Evolutionary conservation across 2,329 filamentous ascomycete genomes (phyloP).

Genomic region (Colletotrichum sp.): DNA sequence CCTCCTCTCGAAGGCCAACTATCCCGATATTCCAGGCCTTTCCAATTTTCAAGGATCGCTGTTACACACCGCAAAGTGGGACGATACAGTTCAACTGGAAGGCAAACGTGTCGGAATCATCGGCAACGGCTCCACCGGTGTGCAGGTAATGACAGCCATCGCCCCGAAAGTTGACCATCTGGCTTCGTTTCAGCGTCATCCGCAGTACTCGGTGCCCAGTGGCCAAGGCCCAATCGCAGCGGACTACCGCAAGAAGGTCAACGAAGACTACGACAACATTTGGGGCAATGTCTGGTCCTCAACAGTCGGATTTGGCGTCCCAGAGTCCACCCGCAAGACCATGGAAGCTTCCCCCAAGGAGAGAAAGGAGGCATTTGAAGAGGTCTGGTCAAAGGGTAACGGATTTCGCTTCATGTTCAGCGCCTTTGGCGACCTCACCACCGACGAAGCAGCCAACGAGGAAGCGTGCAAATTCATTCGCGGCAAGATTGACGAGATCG

Average conservation of each 20-base stretch:
- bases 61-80: not conserved
- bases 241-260: not conserved
- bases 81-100: not conserved
- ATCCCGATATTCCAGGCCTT: not conserved
- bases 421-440: not conserved
- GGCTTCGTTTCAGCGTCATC: not conserved
- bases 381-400: not conserved
- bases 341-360: not conserved
- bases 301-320: not conserved
- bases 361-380: not conserved
- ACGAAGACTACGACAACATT: not conserved
- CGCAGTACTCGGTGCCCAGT: not conserved
- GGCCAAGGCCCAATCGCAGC: not conserved
- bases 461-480: not conserved
- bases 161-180: not conserved
- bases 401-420: not conserved
- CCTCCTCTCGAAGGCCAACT: not conserved
- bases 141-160: not conserved
- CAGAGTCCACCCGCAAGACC: not conserved
- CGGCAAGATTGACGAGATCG: not conserved
- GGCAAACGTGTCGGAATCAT: not conserved
- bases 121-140: not conserved
- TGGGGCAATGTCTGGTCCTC: not conserved
- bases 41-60: not conserved
- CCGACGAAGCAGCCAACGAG: not conserved